Conservation (phyloP, 2,329 filamentous ascomycete genomes). For the Alternaria hordeiaustralica region DNA sequence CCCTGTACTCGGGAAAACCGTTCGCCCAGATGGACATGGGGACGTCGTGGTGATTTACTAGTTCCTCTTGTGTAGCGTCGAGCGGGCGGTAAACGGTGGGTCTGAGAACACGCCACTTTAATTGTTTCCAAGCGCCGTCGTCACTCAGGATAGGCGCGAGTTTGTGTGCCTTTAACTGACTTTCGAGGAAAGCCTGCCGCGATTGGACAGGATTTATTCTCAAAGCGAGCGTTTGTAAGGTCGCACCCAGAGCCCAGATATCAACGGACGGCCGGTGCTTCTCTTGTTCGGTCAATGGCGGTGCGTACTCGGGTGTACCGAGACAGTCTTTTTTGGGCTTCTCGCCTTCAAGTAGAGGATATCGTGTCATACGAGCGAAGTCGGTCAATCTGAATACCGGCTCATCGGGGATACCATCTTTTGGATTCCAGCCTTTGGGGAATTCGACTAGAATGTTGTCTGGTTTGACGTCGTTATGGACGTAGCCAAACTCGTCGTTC, state of each 20-base stretch:
- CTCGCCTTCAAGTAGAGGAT: not conserved
- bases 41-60: slow-evolving; percentile 2
- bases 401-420: slow-evolving; percentile 13
- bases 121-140: not conserved
- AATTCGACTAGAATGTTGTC: slow-evolving; percentile 82
- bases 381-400: slow-evolving; percentile 36
- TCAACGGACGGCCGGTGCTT: slow-evolving; percentile 21
- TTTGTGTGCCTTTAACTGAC: not conserved
- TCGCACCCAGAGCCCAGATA: slow-evolving; percentile 32
- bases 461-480: slow-evolving; percentile 91
- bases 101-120: not conserved
- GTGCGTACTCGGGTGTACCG: slow-evolving; percentile 31
- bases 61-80: slow-evolving; percentile 7
- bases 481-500: slow-evolving; percentile 49
- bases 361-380: slow-evolving; percentile 20
- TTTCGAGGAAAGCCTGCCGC: not conserved
- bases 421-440: not conserved
- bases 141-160: not conserved
- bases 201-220: slow-evolving; percentile 15
- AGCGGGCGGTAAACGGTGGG: slow-evolving; percentile 23
- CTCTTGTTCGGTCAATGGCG: slow-evolving; percentile 14
- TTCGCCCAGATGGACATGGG: not conserved
- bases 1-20: not conserved
- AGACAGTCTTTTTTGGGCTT: not conserved
- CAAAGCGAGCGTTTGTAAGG: slow-evolving; percentile 27